These are phyloP conservation scores for Neofusicoccum laricinum DNA, from an alignment of 2,329 filamentous ascomycete species.

Conservation along the genomic window DNA sequence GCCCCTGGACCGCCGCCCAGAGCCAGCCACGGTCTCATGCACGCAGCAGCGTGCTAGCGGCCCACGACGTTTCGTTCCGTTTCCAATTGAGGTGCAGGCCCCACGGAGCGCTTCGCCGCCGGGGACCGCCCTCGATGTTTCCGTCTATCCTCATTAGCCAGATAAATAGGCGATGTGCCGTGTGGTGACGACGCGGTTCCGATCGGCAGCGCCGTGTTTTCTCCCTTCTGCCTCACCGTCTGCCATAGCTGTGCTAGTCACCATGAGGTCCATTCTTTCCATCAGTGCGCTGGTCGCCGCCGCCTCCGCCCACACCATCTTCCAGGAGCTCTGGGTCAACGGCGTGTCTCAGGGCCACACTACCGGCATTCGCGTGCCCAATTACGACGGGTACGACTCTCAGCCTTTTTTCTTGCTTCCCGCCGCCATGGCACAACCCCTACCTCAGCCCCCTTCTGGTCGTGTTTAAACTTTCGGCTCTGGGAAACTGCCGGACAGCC, in stretches of 20 bases:
- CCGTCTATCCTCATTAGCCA: conserved; percentile 24
- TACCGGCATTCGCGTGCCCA: conserved; percentile 24
- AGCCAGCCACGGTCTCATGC: background rate
- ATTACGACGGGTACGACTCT: conserved; percentile 50
- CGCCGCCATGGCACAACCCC: background rate
- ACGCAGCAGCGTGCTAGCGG: conserved; percentile 18
- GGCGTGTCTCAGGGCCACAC: conserved; percentile 22
- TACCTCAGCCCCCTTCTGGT: background rate
- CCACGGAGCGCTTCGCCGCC: conserved; percentile 9
- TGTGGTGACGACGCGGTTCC: background rate
- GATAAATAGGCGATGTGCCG: conserved; percentile 12
- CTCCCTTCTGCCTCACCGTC: background rate
- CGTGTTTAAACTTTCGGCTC: conserved; percentile 29
- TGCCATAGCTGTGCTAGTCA: conserved; percentile 42
- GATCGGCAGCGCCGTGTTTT: conserved; percentile 4
- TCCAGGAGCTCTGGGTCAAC: conserved; percentile 27
- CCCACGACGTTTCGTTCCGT: conserved; percentile 24
- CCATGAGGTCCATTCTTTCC: conserved; percentile 18
- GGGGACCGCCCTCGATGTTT: conserved; percentile 15
- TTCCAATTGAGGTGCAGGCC: conserved; percentile 23
- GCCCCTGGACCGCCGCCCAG: background rate
- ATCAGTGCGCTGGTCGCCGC: conserved; percentile 18
- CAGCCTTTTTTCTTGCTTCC: conserved; percentile 20
- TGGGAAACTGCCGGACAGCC: conserved; percentile 29
- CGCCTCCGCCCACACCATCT: conserved; percentile 2